Evolutionary conservation across 1,284 basidiomycete species (phyloP), one percentile per base, ranked within the genome.

Genomic region (Apiotrichum gracile): DNA sequence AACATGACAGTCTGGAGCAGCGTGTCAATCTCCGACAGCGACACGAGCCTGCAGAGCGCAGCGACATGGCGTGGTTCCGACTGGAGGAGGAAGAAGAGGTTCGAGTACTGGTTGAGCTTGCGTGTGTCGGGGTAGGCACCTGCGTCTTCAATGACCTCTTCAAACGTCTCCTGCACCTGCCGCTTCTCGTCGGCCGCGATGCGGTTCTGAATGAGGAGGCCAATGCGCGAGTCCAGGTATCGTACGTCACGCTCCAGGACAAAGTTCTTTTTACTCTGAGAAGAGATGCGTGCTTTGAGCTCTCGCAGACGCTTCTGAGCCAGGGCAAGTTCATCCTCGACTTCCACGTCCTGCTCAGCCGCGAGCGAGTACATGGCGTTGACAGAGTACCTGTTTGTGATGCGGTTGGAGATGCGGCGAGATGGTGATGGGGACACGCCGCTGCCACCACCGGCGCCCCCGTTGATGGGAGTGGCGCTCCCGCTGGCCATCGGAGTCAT

Each of bases 1-100:
- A 98, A 98, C 96, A 99, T 98, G 77, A 99, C 94, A 5, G 96
- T 99, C 75, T 99, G 96, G 24, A 99, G 83, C 51, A 99, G 85
- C 38, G 93, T 97, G 76, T 99, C 94, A 67, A 98, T 97, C 78
- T 98, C 94, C 42, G 88, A 85, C 38, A 98, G 78, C 62, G 87
- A 91, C 75, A 98, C 96, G 52, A 98, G 85, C n/a, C 96, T 86
- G 70, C 96, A 98, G 39, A 99, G 83, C 24, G 89, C 85, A 34
- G 96, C 96, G 64, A 97, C 87, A 75, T 98, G 96, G 48, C 93
- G 83, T 16, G 96, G 96, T 70, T 99, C 96, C 39, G 89, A 91
- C 72, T 98, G 96, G 33, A 98, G 84, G 47, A 98, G 83, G 81
- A 97, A 98, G 79, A 98, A 99, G 54, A 99, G 82, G 75, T 98